Conservation (phyloP, 495 filamentous ascomycete species). For the Aspergillus cavernicola region DNA sequence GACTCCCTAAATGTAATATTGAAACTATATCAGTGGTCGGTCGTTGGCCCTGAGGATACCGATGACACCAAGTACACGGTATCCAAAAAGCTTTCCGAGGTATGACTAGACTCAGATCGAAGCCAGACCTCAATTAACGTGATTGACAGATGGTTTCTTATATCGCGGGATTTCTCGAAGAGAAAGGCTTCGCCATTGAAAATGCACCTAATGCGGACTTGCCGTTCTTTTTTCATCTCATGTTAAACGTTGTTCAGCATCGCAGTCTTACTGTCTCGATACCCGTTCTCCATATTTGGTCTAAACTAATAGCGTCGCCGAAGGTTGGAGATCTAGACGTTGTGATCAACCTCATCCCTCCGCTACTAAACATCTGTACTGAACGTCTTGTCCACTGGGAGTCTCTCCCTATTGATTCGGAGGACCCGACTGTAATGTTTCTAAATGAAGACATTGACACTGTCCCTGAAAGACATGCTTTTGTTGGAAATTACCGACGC, state of each 20-base stretch:
- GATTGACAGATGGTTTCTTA: constrained; percentile 71
- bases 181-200: constrained; percentile 61
- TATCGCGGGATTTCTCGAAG: constrained; percentile 77
- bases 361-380: constrained; percentile 76
- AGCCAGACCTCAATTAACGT: background rate
- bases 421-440: constrained; percentile 75
- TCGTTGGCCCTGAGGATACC: constrained; percentile 71
- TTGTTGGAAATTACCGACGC: constrained; percentile 93
- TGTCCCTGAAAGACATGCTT: constrained; percentile 88
- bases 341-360: constrained; percentile 65
- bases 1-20: constrained; percentile 69
- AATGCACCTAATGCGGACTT: constrained; percentile 55
- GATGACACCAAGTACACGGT: constrained; percentile 90
- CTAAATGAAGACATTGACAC: constrained; percentile 93
- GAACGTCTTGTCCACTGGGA: constrained; percentile 79
- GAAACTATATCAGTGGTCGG: constrained; percentile 77
- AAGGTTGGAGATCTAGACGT: constrained; percentile 60
- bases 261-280: constrained; percentile 90
- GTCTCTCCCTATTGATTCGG: constrained; percentile 70
- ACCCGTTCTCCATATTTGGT: constrained; percentile 86
- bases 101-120: constrained; percentile 27
- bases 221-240: constrained; percentile 71
- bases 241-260: constrained; percentile 74
- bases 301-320: constrained; percentile 66
- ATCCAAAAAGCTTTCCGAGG: constrained; percentile 91